Evolutionary conservation across 1,284 basidiomycete genomes (phyloP), one percentile per base, ranked within the genome.

Genomic region (Ustilago loliicola): DNA sequence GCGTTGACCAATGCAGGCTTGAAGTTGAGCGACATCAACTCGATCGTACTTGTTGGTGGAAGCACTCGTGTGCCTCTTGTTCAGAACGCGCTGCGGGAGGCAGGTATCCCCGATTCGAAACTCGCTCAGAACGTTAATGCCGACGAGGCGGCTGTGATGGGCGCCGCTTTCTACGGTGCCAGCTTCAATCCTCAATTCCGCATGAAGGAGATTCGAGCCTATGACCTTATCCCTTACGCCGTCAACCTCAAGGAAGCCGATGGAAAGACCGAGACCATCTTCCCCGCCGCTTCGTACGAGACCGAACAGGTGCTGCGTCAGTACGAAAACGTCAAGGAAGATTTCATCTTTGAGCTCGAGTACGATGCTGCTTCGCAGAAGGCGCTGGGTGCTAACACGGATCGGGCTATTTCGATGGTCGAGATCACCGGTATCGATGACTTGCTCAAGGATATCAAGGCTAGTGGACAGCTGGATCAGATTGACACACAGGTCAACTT

Each of bases 121-220:
- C 58, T 85, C 13, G 84, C 85, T 34, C 90, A 93, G 82, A 98
- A 98, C 81, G 94, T 99, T 63, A 99, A 99, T 85, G 93, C 96
- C 0, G 97, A 99, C 86, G 96, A 99, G 89, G 94, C 95, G 0
- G 93, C 93, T 13, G 96, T 98, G 17, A 91, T 99, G 60, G 95
- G 77, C 25, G 96, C 96, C 5, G 97, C 94, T 2, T 91, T 98
- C 62, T 92, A 97, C 80, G 97, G 95, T 25, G 97, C 97, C 3
- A 90, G 91, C 34, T 90, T 96, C 56, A 95, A 93, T 82, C 90
- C 92, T 45, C 94, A 95, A 85, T 98, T 98, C 90, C 94, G 94
- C 88, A 98, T 96, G 72, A 99, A 99, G 88, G 92, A 93, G 77
- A 93, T 98, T 86, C 93, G 93, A 67, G 90, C 98, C 30, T 87